Base-by-base conservation (phyloP, 371 early-diverging fungal genomes). In the Phascolomyces articulosus region DNA sequence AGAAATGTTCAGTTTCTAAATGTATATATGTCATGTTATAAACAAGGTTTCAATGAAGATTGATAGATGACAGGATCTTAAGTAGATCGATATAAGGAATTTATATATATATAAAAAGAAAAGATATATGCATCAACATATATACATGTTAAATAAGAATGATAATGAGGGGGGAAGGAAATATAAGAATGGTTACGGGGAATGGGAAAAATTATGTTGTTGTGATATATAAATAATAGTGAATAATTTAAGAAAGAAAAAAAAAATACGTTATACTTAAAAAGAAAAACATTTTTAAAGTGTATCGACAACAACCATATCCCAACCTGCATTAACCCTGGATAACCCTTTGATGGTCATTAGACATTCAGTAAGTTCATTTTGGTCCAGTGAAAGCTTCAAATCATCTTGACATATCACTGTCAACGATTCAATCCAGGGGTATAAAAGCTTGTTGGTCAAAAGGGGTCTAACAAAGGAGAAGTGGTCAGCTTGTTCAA, bases 281-380 rank as follows among this genome's bases (percentile, higher is more conserved):
- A 40, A 18, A 57, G 20, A 7, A 57, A 24, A 34, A 34, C 11
- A 34, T 34, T 34, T 10, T 53, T 53, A 62, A 38, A 64, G n/a
- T 10, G 51, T 20, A 41, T 65, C 62, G 20, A 77, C 58, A 23
- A 66, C 72, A 41, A 78, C 68, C 66, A 78, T 66, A 62, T 78
- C 73, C 78, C 78, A 75, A 28, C 75, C 78, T 40, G 72, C 71
- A 53, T 71, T 71, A 44, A 77, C 68, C 47, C 78, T 62, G 40
- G 68, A 62, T 29, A 77, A 44, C 4, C 78, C 78, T 16, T 70
- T 56, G 47, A 74, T 48, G n/a, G 60, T 63, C 38, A 66, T 55
- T 10, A 77, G 58, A 38, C 66, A 63, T 16, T 65, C 51, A 55
- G 62, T 57, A 15, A 77, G 51, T 28, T 71, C 72, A 40, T 74